phyloP scores from a whole-genome alignment of 164 flowering plant species.

The Liquidambar formosana region DNA sequence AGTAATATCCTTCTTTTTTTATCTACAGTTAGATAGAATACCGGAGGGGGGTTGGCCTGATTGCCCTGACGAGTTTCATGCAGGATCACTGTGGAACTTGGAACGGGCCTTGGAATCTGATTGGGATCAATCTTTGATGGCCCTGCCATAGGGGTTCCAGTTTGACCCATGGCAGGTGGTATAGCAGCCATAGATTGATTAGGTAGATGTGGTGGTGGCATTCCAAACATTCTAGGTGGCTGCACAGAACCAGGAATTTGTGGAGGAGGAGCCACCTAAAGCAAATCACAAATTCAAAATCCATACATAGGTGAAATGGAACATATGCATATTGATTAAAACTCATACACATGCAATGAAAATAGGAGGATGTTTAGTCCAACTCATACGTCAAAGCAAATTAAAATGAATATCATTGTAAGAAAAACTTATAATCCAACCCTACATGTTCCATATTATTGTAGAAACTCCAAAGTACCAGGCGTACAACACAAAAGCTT shows the following conservation, averaged over 20 bases:
- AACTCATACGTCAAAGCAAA: too few species aligned
- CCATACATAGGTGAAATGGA: not conserved
- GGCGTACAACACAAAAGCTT: too few species aligned
- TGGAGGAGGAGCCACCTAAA: conserved; percentile 40
- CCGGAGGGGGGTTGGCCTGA: conserved; percentile 91
- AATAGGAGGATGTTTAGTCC: too few species aligned
- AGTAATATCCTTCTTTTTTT: not conserved
- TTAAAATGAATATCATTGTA: too few species aligned
- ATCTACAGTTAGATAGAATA: conserved; percentile 27
- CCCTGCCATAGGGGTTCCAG: conserved; percentile 56
- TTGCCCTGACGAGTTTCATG: conserved; percentile 85
- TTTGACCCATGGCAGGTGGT: conserved; percentile 62
- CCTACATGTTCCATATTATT: too few species aligned
- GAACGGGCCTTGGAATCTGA: conserved; percentile 89
- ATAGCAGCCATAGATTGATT: conserved; percentile 61
- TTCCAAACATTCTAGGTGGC: conserved; percentile 74
- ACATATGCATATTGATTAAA: not conserved
- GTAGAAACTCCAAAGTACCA: too few species aligned
- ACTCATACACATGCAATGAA: not conserved
- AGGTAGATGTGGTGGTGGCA: conserved; percentile 65
- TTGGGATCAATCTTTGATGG: conserved; percentile 90
- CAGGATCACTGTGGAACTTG: conserved; percentile 51
- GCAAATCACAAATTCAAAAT: conserved; percentile 9
- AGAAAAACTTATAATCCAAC: too few species aligned
- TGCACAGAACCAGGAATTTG: conserved; percentile 55